Evolutionary conservation across 192 early-diverging fungal species (phyloP).

Genomic region (Coemansia sp.): DNA sequence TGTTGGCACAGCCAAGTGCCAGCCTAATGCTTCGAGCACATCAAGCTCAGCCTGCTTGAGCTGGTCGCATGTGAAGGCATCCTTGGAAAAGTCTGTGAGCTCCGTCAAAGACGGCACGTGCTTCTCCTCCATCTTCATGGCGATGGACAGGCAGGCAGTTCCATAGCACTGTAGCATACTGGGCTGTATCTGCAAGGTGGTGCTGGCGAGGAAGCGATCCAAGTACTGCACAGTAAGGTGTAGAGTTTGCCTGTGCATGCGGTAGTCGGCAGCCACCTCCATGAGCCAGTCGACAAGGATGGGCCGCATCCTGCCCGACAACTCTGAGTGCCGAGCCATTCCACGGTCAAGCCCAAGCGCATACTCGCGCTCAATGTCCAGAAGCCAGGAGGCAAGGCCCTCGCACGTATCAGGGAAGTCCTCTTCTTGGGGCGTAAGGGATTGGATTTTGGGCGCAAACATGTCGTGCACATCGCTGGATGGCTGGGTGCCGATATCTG

Average conservation of each 20-base stretch:
- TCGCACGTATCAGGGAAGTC: constrained; percentile 22
- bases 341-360: constrained; percentile 23
- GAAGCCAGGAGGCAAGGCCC: constrained; percentile 25
- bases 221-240: constrained; percentile 53
- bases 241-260: constrained; percentile 55
- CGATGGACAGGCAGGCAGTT: constrained; percentile 56
- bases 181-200: constrained; percentile 27
- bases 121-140: constrained; percentile 58
- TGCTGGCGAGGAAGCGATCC: constrained; percentile 48
- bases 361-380: constrained; percentile 34
- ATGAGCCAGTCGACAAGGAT: constrained; percentile 61
- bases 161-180: constrained; percentile 58
- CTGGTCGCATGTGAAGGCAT: constrained; percentile 50
- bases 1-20: constrained; percentile 54
- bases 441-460: constrained; percentile 12
- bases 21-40: constrained; percentile 47
- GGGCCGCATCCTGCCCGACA: constrained; percentile 56
- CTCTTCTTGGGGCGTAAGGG: constrained; percentile 8
- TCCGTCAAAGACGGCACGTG: constrained; percentile 46
- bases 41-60: constrained; percentile 51
- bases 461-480: constrained; percentile 12
- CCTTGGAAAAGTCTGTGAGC: constrained; percentile 52
- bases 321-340: constrained; percentile 47
- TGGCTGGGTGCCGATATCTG: not conserved
- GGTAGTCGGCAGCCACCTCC: constrained; percentile 57